A percentile compares a stretch with the other conserved stretches of the same genome.
phyloP scores from a whole-genome alignment of 2,329 filamentous ascomycete genomes.

The Cladophialophora chaetospira region DNA sequence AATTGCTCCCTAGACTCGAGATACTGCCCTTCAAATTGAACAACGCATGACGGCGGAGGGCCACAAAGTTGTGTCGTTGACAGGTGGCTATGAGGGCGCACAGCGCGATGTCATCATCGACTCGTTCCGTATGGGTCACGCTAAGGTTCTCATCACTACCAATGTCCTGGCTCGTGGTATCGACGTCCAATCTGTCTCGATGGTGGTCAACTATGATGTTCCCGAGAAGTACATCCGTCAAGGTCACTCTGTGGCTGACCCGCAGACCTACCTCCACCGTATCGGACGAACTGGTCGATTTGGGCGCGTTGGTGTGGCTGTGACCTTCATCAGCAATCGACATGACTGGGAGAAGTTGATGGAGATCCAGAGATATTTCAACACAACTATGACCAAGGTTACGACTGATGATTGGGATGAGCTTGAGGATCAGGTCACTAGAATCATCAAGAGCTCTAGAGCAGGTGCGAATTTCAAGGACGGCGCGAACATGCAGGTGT shows the following conservation, averaged over 20 bases:
- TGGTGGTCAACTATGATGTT: conserved; percentile 93
- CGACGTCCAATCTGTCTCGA: conserved; percentile 86
- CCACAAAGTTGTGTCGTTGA: conserved; percentile 87
- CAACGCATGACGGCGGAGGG: conserved; percentile 83
- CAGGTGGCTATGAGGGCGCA: conserved; percentile 80
- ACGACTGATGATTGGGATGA: conserved; percentile 88
- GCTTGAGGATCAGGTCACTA: conserved; percentile 80
- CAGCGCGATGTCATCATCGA: conserved; percentile 84
- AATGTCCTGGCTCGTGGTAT: conserved; percentile 96
- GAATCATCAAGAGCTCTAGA: conserved; percentile 67
- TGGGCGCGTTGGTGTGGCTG: conserved; percentile 91
- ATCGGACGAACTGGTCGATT: conserved; percentile 97
- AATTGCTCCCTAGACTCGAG: conserved; percentile 65
- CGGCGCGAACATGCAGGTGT: conserved; percentile 22
- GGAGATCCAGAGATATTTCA: conserved; percentile 77
- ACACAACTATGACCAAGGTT: conserved; percentile 77
- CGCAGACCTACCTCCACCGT: conserved; percentile 95
- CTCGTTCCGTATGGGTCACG: conserved; percentile 79
- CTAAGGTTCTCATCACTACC: conserved; percentile 96
- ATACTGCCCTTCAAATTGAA: conserved; percentile 83
- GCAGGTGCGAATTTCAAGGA: conserved; percentile 43
- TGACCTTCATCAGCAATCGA: conserved; percentile 89
- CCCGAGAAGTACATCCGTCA: conserved; percentile 45
- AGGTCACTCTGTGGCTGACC: conserved; percentile 63
- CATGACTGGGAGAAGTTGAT: conserved; percentile 77